Base-by-base conservation (phyloP, 148 eudicot genomes). In the Camellia sinensis region DNA sequence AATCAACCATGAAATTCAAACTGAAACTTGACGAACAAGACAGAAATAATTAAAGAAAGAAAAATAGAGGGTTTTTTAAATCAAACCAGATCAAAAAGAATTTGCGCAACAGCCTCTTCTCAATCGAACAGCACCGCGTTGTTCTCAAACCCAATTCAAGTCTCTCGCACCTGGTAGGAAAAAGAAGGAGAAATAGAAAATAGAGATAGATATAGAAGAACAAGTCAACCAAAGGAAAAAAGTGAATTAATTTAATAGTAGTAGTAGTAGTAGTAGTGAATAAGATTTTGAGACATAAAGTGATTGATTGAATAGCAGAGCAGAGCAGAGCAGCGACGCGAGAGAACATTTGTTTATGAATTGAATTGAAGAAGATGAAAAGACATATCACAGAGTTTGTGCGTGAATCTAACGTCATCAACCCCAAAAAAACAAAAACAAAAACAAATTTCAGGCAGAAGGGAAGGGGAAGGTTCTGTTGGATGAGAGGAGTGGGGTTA, bases 321-420 rank as follows among this genome's bases (percentile, higher is more conserved):
- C 37, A 29, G 37, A 29, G 37, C 54, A 43, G 73, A 69, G 22
- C 6, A 9, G 9, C 7, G 9, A 9, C 2, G 52, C 43, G 18
- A 43, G 19, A 0, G 73, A 48, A 6, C 5, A 5, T 69, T 22
- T 18, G 5, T 4, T 4, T 44, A 44, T 7, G 43, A 6, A 18
- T 13, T 11, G 56, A 48, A 71, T 67, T 10, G 57, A 71, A 71
- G 74, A 71, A 18, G 75, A 54, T 57, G 64, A 54, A 76, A 62
- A 76, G 79, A 76, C 79, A 76, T 15, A 76, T 76, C 66, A 13
- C 79, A 71, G 79, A 76, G 79, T 76, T 76, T 76, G 79, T 76
- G 79, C 79, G 79, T 76, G 79, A 76, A 76, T 76, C 79, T 76
- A 76, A 76, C 70, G 11, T 19, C 79, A 48, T 64, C 40, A 2